Conservation (phyloP, 169 alveolate genomes). For the Plasmodium yoelii region DNA sequence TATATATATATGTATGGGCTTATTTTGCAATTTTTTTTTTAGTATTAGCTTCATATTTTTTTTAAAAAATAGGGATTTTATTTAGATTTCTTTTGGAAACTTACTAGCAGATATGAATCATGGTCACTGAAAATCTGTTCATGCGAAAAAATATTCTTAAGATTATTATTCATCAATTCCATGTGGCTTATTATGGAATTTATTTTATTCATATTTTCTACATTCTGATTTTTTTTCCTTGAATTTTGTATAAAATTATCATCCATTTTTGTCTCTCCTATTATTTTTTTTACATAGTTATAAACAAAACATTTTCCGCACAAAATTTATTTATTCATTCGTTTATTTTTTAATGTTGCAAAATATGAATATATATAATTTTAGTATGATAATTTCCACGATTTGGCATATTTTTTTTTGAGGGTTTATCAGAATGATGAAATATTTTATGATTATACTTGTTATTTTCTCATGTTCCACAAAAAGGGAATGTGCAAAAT, state of each 20-base stretch:
- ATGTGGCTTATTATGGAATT: conserved; percentile 58
- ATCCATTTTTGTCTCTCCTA: conserved; percentile 39
- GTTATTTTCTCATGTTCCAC: too few relatives aligned
- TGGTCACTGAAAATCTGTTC: conserved; percentile 50
- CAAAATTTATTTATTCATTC: background rate
- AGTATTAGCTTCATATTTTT: too few relatives aligned
- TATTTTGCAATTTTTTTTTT: too few relatives aligned
- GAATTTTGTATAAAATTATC: conserved; percentile 15
- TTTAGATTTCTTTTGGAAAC: background rate
- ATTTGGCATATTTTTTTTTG: too few relatives aligned
- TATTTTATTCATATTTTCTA: conserved; percentile 49
- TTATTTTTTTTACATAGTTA: background rate
- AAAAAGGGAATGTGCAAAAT: too few relatives aligned
- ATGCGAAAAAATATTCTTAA: conserved; percentile 34
- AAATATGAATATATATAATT: background rate
- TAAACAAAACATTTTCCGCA: background rate
- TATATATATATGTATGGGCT: background rate
- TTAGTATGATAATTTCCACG: background rate
- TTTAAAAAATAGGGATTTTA: too few relatives aligned
- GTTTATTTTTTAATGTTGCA: background rate
- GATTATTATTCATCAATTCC: conserved; percentile 54
- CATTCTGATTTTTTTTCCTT: conserved; percentile 33
- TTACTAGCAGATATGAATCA: conserved; percentile 64
- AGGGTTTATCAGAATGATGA: too few relatives aligned
- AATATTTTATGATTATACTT: too few relatives aligned